phyloP scores from a whole-genome alignment of 441 rosid species.

The Monsonia emarginata region DNA sequence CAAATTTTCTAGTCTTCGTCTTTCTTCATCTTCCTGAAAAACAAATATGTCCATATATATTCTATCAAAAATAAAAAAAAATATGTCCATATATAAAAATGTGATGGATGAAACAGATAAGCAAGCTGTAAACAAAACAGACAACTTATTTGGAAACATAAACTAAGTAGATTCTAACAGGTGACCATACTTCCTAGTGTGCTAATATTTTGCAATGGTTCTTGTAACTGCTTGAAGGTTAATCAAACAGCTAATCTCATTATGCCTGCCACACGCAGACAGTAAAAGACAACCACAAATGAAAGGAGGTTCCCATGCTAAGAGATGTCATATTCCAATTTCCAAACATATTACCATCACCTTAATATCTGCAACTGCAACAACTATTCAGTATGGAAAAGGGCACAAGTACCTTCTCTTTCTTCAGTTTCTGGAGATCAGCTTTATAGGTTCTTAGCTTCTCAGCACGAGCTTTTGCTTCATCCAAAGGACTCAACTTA shows the following conservation, averaged over 20 bases:
- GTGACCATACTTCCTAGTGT: neutral
- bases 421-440: slow-evolving; percentile 86
- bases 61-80: no score
- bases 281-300: neutral
- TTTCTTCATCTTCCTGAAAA: slow-evolving; percentile 72
- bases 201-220: neutral
- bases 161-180: neutral
- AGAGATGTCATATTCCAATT: neutral
- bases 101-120: slow-evolving; percentile 5
- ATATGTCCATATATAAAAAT: neutral
- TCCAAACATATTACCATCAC: neutral
- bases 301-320: neutral
- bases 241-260: neutral
- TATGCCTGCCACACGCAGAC: neutral
- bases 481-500: slow-evolving; percentile 75
- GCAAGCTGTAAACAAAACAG: neutral
- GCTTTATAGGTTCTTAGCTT: slow-evolving; percentile 76
- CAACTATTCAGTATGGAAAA: neutral
- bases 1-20: slow-evolving; percentile 66
- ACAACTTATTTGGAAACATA: slow-evolving; percentile 3
- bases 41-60: neutral
- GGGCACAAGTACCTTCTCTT: slow-evolving; percentile 51
- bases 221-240: neutral
- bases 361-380: neutral
- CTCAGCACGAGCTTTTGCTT: slow-evolving; percentile 90